Conservation (phyloP, 495 filamentous ascomycete genomes). For the Aspergillus diversus region DNA sequence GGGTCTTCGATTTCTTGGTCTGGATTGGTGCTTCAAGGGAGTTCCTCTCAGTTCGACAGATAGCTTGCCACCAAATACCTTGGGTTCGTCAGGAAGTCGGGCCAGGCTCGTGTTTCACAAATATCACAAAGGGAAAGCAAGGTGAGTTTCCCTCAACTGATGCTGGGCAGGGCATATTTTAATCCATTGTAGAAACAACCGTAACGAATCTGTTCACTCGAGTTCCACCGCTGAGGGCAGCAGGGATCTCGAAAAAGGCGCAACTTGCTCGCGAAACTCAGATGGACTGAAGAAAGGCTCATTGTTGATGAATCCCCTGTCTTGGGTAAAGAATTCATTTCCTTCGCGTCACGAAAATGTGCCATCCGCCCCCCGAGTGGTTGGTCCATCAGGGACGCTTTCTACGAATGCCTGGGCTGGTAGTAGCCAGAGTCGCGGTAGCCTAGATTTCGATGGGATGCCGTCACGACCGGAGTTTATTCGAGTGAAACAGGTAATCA, state of each 20-base stretch:
- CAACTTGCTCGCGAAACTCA: background rate
- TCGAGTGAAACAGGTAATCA: constrained; percentile 44
- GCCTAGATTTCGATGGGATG: constrained; percentile 25
- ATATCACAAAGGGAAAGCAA: constrained; percentile 18
- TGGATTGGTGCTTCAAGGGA: constrained; percentile 32
- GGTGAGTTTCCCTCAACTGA: constrained; percentile 17
- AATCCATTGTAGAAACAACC: constrained; percentile 11
- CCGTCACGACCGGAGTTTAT: constrained; percentile 32
- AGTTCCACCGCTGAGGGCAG: constrained; percentile 5
- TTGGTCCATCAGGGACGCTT: constrained; percentile 32
- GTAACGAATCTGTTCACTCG: constrained; percentile 11
- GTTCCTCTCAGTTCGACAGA: constrained; percentile 21
- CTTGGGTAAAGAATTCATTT: constrained; percentile 18
- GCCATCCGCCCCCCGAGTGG: constrained; percentile 26
- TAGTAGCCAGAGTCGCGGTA: constrained; percentile 28
- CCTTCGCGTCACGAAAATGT: constrained; percentile 17
- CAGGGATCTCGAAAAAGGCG: constrained; percentile 35
- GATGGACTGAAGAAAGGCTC: constrained; percentile 7
- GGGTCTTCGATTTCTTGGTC: constrained; percentile 34
- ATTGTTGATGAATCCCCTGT: constrained; percentile 25
- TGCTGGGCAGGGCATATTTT: background rate
- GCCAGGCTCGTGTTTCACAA: constrained; percentile 35
- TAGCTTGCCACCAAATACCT: constrained; percentile 9
- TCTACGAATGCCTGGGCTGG: constrained; percentile 46
- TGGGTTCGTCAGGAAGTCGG: constrained; percentile 28